phyloP scores from a whole-genome alignment of 192 early-diverging fungal genomes.

The Podila minutissima region DNA sequence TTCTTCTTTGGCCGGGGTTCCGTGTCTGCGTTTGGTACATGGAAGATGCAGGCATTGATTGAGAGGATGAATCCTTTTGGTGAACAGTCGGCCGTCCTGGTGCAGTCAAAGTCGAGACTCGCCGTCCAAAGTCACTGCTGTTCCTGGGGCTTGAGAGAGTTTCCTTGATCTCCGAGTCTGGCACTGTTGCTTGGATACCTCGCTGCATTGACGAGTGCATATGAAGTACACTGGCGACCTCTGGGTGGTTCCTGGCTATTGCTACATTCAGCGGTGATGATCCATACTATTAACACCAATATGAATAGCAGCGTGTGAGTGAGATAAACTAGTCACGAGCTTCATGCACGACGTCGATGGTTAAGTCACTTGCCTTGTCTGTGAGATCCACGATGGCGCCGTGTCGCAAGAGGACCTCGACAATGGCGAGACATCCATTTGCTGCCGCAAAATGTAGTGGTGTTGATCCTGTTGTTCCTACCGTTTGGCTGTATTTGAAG shows the following conservation, averaged over 20 bases:
- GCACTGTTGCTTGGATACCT: conserved; percentile 21
- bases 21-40: neutral
- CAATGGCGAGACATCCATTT: conserved; percentile 69
- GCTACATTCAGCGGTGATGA: conserved; percentile 59
- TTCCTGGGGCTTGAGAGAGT: conserved; percentile 22
- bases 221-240: conserved; percentile 52
- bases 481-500: conserved; percentile 34
- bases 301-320: neutral
- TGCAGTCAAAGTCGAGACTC: conserved; percentile 10
- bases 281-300: conserved; percentile 48
- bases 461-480: conserved; percentile 74
- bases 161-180: conserved; percentile 5
- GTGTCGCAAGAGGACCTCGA: conserved; percentile 68
- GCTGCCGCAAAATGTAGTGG: conserved; percentile 88
- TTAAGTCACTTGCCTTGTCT: conserved; percentile 55
- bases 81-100: neutral
- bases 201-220: conserved; percentile 33
- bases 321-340: too few species aligned
- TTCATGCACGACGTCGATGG: neutral
- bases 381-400: conserved; percentile 68
- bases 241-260: conserved; percentile 59
- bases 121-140: conserved; percentile 31
- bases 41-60: neutral
- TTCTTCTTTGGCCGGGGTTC: conserved; percentile 23
- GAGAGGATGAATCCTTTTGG: neutral